Evolutionary conservation across 164 flowering plant species (phyloP).

Genomic region (Stephania japonica): DNA sequence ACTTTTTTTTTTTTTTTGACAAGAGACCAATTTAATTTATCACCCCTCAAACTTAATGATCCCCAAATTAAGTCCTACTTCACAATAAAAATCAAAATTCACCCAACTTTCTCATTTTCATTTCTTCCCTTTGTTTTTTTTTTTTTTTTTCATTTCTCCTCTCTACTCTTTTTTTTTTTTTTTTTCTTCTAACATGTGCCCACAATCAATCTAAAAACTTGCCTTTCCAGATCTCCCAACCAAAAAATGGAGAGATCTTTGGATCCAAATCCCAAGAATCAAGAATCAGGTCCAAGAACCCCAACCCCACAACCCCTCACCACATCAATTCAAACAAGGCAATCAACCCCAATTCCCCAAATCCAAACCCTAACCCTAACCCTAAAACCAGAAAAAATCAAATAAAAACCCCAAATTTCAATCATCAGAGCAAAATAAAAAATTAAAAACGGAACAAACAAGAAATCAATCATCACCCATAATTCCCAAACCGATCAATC

Average conservation of each 20-base stretch:
- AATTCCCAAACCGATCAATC: not conserved
- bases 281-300: not conserved
- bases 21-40: too few species aligned
- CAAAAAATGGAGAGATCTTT: not conserved
- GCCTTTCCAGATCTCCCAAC: not conserved
- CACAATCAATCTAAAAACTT: not conserved
- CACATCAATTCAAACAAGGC: not conserved
- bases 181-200: not conserved
- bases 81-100: not conserved
- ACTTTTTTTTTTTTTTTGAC: too few species aligned
- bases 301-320: not conserved
- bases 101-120: not conserved
- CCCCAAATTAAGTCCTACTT: not conserved
- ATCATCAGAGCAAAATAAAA: not conserved
- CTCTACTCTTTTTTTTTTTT: too few species aligned
- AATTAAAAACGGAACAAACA: not conserved
- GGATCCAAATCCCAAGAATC: not conserved
- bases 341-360: not conserved
- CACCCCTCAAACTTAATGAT: too few species aligned
- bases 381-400: slow-evolving; percentile 10
- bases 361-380: slow-evolving; percentile 13
- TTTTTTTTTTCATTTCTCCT: too few species aligned
- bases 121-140: too few species aligned
- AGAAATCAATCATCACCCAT: not conserved
- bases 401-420: not conserved